Evolutionary conservation across 2,329 filamentous ascomycete genomes (phyloP).

Genomic region (Aspergillus nomiae): DNA sequence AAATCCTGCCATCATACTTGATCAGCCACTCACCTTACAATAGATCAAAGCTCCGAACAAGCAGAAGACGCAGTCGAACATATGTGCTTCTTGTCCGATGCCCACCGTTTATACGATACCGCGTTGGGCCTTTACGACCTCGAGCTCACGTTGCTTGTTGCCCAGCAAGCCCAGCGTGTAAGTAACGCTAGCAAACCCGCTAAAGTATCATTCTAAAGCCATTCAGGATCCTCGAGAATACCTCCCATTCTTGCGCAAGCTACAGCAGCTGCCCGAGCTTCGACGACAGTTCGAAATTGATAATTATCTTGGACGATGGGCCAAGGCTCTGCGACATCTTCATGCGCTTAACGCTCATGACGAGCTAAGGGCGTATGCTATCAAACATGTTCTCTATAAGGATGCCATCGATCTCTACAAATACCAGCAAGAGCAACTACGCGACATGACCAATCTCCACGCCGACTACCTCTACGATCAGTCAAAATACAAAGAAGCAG

Average conservation of each 20-base stretch:
- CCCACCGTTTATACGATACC: conserved; percentile 87
- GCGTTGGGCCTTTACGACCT: conserved; percentile 90
- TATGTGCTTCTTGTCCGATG: conserved; percentile 95
- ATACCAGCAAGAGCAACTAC: conserved; percentile 70
- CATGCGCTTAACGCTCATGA: conserved; percentile 73
- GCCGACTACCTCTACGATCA: conserved; percentile 73
- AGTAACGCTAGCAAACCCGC: background rate
- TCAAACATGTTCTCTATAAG: conserved; percentile 78
- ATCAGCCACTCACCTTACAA: conserved; percentile 22
- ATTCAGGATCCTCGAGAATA: conserved; percentile 82
- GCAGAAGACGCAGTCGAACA: conserved; percentile 92
- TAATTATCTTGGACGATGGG: conserved; percentile 74
- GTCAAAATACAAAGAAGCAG: conserved; percentile 82
- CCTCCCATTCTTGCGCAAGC: conserved; percentile 85
- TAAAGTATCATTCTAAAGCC: conserved; percentile 15
- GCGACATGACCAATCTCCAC: conserved; percentile 73
- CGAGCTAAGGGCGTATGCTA: conserved; percentile 75
- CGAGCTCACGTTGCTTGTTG: conserved; percentile 84
- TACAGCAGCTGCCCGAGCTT: conserved; percentile 72
- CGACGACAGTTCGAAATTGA: conserved; percentile 84
- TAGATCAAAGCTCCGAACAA: conserved; percentile 65
- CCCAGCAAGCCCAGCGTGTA: conserved; percentile 88
- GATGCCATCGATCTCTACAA: conserved; percentile 79
- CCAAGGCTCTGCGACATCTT: conserved; percentile 77
- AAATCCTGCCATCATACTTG: background rate